Evolutionary conservation across 768 basidiomycete species (phyloP).

Genomic region (Infundibulicybe gibba): DNA sequence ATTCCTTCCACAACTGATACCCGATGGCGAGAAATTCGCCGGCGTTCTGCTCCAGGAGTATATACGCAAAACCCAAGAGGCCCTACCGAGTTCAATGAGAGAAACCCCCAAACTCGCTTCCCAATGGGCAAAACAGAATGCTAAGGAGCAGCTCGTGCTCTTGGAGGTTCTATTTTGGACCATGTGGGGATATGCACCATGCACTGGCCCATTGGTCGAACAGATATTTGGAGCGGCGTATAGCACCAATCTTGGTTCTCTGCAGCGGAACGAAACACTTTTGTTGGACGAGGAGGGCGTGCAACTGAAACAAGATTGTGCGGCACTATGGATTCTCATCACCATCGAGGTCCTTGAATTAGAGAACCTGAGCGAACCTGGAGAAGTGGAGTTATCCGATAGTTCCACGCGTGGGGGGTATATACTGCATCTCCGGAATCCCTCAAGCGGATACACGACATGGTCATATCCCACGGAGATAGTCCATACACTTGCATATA

Average conservation of each 20-base stretch:
- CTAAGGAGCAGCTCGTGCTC: conserved; percentile 74
- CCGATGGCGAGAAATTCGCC: conserved; percentile 63
- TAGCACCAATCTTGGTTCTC: conserved; percentile 57
- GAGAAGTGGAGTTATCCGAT: conserved; percentile 47
- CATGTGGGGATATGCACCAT: conserved; percentile 74
- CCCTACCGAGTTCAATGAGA: conserved; percentile 39
- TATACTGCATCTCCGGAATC: conserved; percentile 61
- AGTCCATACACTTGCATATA: conserved; percentile 70
- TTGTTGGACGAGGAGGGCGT: conserved; percentile 73
- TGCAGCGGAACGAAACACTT: conserved; percentile 58
- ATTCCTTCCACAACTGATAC: conserved; percentile 56
- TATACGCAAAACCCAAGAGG: conserved; percentile 44
- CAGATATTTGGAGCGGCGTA: conserved; percentile 65
- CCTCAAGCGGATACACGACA: conserved; percentile 63
- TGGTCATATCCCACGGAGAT: conserved; percentile 55
- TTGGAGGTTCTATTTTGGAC: conserved; percentile 88
- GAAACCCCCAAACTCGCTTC: conserved; percentile 56
- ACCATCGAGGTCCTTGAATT: conserved; percentile 79
- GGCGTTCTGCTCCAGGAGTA: conserved; percentile 60
- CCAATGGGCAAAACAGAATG: conserved; percentile 71
- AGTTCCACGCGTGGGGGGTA: conserved; percentile 42
- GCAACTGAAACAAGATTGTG: conserved; percentile 62
- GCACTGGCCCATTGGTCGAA: conserved; percentile 60
- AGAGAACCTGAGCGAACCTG: conserved; percentile 59
- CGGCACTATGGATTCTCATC: conserved; percentile 76